Percentiles rank a stretch among this genome's conserved stretches.
Evolutionary conservation across 2,329 filamentous ascomycete species (phyloP).

Genomic region (Zasmidium citrigriseum): DNA sequence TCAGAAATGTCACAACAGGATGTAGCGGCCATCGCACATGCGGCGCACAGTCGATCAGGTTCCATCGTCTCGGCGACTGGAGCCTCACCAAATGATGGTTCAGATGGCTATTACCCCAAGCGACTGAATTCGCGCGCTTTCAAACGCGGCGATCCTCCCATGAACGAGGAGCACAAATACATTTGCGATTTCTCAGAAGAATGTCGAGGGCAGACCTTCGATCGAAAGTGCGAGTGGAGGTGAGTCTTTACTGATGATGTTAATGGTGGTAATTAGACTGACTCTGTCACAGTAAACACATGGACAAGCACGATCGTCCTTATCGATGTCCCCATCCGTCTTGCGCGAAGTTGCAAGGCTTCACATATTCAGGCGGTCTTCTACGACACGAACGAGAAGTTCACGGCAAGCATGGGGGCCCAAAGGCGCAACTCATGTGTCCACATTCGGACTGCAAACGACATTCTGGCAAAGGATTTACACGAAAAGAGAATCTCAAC

Average conservation of each 20-base stretch:
- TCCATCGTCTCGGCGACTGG: slow-evolving; percentile 15
- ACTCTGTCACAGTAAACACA: slow-evolving; percentile 72
- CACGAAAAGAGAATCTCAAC: slow-evolving; percentile 88
- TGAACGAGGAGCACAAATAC: slow-evolving; percentile 72
- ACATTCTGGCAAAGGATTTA: slow-evolving; percentile 84
- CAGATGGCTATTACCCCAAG: slow-evolving; percentile 17
- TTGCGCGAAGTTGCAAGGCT: slow-evolving; percentile 88
- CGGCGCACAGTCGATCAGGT: slow-evolving; percentile 10
- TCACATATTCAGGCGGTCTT: slow-evolving; percentile 91
- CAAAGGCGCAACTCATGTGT: slow-evolving; percentile 84
- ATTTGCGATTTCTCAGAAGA: slow-evolving; percentile 68
- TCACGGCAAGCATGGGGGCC: slow-evolving; percentile 84
- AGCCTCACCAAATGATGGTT: slow-evolving; percentile 10
- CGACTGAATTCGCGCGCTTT: slow-evolving; percentile 27
- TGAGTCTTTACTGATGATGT: slow-evolving; percentile 60
- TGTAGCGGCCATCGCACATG: background rate
- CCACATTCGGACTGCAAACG: slow-evolving; percentile 87
- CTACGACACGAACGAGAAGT: slow-evolving; percentile 91
- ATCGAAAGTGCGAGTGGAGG: slow-evolving; percentile 92
- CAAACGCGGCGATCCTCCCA: slow-evolving; percentile 52
- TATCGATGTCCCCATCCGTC: slow-evolving; percentile 82
- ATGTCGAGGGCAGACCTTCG: slow-evolving; percentile 71
- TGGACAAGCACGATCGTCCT: slow-evolving; percentile 95
- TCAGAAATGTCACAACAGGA: slow-evolving; percentile 30
- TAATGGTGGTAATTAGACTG: slow-evolving; percentile 14